Evolutionary conservation across 169 alveolate species (phyloP), one percentile per base, ranked within the genome.

Genomic region (Eimeria mitis): DNA sequence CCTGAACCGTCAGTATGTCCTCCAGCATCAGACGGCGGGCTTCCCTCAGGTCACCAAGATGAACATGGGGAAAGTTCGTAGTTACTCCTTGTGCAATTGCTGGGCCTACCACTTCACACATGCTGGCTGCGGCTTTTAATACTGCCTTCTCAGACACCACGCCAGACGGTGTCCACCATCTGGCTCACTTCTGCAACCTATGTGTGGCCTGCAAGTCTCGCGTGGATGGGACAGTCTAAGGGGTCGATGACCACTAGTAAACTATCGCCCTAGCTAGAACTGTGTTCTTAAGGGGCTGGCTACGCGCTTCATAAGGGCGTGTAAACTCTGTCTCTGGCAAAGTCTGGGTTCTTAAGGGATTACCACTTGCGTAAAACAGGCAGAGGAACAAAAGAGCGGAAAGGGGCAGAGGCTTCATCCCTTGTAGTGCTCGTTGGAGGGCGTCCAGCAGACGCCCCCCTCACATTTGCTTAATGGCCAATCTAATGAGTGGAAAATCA

Each of bases 1-100:
- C 92, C 59, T 85, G 92, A n/a, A 85, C 92, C 9, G 92, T 85
- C 70, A 85, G 52, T 40, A 85, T 85, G 79, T 85, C 92, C 92
- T 85, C 92, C 81, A 85, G 92, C 92, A 49, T 85, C 52, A 85
- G 79, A 40, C 76, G 19, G 28, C 59, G 63, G 65, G 92, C 92
- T 19, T 56, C 79, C 81, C 79, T 40, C 14, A 85, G 61, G 79
- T 85, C 92, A 13, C 92, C 92, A 21, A 85, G 92, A 42, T 85
- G 92, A 85, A 85, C 78, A 21, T 63, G 92, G 25, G 92, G 78
- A 23, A 42, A 59, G n/a, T 25, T 59, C 19, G 31, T n/a, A 8
- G 28, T 49, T 3, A 68, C 42, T 40, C 14, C 44, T 25, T 61
- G 56, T 37, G 81, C 56, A 47, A 7, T 40, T 21, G 61, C 31